phyloP scores from a whole-genome alignment of 1,139 yeast genomes.

The Pichia sp. region DNA sequence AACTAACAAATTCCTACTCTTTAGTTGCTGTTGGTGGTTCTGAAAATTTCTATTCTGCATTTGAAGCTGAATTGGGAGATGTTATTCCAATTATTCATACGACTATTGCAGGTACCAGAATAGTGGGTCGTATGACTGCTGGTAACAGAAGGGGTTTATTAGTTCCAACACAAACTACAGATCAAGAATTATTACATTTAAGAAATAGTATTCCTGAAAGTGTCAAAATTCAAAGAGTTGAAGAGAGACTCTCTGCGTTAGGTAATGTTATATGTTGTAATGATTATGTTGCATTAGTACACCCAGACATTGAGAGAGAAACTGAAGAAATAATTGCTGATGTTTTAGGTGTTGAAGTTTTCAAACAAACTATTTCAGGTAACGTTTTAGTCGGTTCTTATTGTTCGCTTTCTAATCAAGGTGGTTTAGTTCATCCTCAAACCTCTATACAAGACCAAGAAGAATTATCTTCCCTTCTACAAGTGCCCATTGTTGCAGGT shows the following conservation, averaged over 20 bases:
- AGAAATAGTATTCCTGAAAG: conserved; percentile 96
- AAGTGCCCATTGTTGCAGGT: conserved; percentile 98
- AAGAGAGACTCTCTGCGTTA: conserved; percentile 91
- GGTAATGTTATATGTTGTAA: conserved; percentile 98
- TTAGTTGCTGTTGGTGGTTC: conserved; percentile 97
- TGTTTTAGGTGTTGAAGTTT: conserved; percentile 98
- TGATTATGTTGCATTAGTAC: conserved; percentile 97
- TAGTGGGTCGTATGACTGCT: conserved; percentile 97
- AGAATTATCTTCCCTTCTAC: conserved; percentile 89
- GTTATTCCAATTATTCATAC: conserved; percentile 94
- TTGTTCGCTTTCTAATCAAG: conserved; percentile 92
- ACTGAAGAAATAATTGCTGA: conserved; percentile 98
- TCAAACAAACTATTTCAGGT: conserved; percentile 98
- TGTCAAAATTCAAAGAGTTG: conserved; percentile 95
- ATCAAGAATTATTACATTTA: conserved; percentile 95
- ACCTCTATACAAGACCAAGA: conserved; percentile 97
- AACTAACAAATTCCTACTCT: conserved; percentile 92
- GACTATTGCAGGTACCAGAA: conserved; percentile 96
- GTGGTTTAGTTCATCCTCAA: conserved; percentile 97
- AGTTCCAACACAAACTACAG: conserved; percentile 98
- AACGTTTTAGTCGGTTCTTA: conserved; percentile 96
- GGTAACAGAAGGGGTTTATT: conserved; percentile 97
- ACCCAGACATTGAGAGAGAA: conserved; percentile 98
- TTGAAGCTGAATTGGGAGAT: conserved; percentile 96
- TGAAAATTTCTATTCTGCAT: conserved; percentile 94